A percentile compares a stretch with the other conserved stretches of the same genome.
Evolutionary conservation across 2,329 filamentous ascomycete species (phyloP).

Genomic region (Fusarium sp.): DNA sequence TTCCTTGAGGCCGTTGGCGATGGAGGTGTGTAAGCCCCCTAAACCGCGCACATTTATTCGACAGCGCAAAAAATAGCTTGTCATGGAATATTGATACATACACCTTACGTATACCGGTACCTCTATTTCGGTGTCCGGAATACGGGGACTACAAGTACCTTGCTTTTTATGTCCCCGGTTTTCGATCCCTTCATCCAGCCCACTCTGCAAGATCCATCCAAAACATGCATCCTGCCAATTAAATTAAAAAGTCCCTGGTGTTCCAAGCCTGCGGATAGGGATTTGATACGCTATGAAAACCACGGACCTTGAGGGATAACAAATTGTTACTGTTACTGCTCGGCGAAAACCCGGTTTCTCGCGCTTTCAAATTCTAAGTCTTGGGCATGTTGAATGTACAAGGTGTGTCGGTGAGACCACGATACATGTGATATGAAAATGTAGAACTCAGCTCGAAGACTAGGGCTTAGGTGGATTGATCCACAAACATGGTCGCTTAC

Average conservation of each 20-base stretch:
- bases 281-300: conserved; percentile 17
- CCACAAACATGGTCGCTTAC: conserved; percentile 8
- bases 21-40: conserved; percentile 2
- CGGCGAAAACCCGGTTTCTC: conserved; percentile 44
- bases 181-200: conserved; percentile 34
- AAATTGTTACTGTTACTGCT: conserved; percentile 3
- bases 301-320: conserved; percentile 9
- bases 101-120: conserved; percentile 5
- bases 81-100: conserved; percentile 20
- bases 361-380: conserved; percentile 17
- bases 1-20: conserved; percentile 14
- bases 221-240: conserved; percentile 25
- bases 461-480: conserved; percentile 7
- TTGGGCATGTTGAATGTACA: neutral
- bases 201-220: conserved; percentile 17
- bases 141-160: conserved; percentile 32
- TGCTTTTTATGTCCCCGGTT: conserved; percentile 21
- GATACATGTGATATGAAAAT: conserved; percentile 27
- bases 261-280: conserved; percentile 17
- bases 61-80: conserved; percentile 11
- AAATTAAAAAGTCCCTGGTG: neutral
- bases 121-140: conserved; percentile 34
- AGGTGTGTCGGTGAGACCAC: conserved; percentile 40
- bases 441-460: conserved; percentile 5
- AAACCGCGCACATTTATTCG: conserved; percentile 1